Evolutionary conservation across 768 basidiomycete species (phyloP), one percentile per base, ranked within the genome.

Genomic region (Hygrophorus russula): DNA sequence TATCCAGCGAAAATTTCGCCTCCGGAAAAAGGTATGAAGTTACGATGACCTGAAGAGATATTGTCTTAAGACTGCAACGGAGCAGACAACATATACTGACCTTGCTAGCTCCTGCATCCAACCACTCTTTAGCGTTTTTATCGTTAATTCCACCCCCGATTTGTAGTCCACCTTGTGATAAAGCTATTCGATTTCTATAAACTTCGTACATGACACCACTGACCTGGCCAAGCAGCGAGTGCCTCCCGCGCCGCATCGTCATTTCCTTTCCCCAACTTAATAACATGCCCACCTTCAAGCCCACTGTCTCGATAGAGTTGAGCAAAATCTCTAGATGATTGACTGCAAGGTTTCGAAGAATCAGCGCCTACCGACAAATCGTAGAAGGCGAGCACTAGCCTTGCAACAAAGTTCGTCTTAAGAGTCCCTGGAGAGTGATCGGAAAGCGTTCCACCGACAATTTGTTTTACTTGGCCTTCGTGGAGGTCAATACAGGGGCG

Each of bases 401-500:
- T 86, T 48, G 93, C 78, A 34, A 96, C 78, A 56, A 93, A 98
- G 60, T 99, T 98, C 15, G 89, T 93, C 59, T 74, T 76, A 51
- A 96, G 69, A 32, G 57, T 58, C 17, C 69, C 63, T 5, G 83
- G 75, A 28, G 73, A 58, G 17, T 60, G 52, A 40, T 89, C 83
- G 14, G 84, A 86, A 24, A 99, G 71, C 3, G 91, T 93, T 3
- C 93, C 90, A 34, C 96, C 96, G 11, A 99, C 88, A 43, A 99
- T 97, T 64, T 99, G 96, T 64, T 98, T 98, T 46, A 99, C 96
- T 54, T 90, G 72, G 4, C 96, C 96, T 46, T 82, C 74, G 63
- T 99, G 96, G 12, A 99, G 74, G 62, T 99, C 96, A 53, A 99
- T 97, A 59, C 96, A 99, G 14, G 96, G 96, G 44, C 83, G 72